Conservation (phyloP, 768 basidiomycete species). For the Daedaleopsis nitida region DNA sequence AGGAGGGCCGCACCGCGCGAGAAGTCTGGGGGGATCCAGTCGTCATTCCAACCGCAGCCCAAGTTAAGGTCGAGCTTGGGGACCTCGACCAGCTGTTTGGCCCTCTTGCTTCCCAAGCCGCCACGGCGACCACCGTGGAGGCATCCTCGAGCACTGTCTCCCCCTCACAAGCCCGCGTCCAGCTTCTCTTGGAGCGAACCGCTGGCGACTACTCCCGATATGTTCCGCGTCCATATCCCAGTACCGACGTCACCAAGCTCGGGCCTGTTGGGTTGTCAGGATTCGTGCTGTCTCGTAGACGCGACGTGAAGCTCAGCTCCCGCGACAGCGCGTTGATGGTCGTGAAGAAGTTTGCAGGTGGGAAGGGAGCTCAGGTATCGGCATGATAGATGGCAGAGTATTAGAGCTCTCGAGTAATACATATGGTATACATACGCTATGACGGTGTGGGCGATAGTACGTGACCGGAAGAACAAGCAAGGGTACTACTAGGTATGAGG, state of each 20-base stretch:
- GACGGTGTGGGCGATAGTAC: background rate
- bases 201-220: constrained; percentile 57
- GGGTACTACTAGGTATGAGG: background rate
- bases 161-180: constrained; percentile 27
- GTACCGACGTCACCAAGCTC: constrained; percentile 32
- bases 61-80: constrained; percentile 5
- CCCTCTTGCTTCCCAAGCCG: background rate
- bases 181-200: constrained; percentile 35
- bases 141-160: background rate
- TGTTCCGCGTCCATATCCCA: constrained; percentile 34
- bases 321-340: constrained; percentile 39
- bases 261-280: constrained; percentile 46
- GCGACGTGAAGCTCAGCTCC: constrained; percentile 41
- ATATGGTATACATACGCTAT: constrained; percentile 18
- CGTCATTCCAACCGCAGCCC: background rate
- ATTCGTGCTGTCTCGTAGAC: constrained; percentile 44
- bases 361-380: background rate
- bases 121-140: background rate
- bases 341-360: background rate
- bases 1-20: background rate
- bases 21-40: background rate
- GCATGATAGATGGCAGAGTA: background rate
- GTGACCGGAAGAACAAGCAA: background rate
- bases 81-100: constrained; percentile 21
- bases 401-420: background rate